Evolutionary conservation across 2,329 filamentous ascomycete genomes (phyloP), one percentile per base, ranked within the genome.

Genomic region (Teratosphaeria destructans): DNA sequence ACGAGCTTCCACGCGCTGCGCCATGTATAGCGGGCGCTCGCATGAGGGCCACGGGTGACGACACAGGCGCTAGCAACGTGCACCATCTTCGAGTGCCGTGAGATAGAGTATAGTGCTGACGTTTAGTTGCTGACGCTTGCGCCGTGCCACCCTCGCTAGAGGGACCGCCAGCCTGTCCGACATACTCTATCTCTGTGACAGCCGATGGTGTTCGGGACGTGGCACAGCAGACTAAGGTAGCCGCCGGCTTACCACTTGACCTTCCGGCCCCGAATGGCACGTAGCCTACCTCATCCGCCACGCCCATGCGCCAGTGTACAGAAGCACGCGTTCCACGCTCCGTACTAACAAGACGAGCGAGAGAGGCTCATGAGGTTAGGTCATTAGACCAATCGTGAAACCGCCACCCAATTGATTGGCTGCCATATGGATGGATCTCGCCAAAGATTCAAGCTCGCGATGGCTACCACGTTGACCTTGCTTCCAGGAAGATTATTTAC

Each of bases 21-120:
- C 43, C 43, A 49, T 19, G 29, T 37, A 27, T 49, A 27, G 12
- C 16, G 16, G 37, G 37, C 37, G 12, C 37, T 59, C 56, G 52
- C 23, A 35, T 14, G 19, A 58, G 43, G 29, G 16, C n/a, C 26
- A 37, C 34, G 14, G 49, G 57, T 53, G 52, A 52, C 57, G 53
- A 58, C 29, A 32, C 49, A 47, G 14, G 35, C 43, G 56, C 56
- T 57, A 57, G 19, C 56, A 49, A 32, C 43, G 43, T 49, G 43
- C 43, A 49, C 43, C 43, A 49, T 49, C 43, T 49, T 53, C 57
- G 54, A 58, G 32, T 58, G 57, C 57, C 57, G 57, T 54, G 57
- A 58, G 57, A 58, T 58, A 58, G 23, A 55, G 57, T 55, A 58
- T 19, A 32, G 14, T 49, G 43, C 43, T 49, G 43, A 49, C 16